phyloP scores from a whole-genome alignment of 2,329 filamentous ascomycete species.

The Coccinonectria pachysandricola region DNA sequence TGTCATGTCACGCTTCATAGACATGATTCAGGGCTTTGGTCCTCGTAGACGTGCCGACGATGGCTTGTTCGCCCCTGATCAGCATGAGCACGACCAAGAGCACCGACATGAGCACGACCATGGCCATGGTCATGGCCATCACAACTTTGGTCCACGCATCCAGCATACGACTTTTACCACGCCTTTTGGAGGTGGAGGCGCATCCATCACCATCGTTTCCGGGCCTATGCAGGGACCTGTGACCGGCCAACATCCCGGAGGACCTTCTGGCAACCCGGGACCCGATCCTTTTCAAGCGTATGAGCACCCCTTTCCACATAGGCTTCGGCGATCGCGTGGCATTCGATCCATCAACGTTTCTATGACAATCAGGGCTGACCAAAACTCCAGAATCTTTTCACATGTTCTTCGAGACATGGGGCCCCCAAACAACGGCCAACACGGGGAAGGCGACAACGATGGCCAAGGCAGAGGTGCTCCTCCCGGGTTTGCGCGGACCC shows the following conservation, averaged over 20 bases:
- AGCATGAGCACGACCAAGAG: constrained; percentile 7
- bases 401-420: constrained; percentile 32
- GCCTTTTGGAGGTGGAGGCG: constrained; percentile 30
- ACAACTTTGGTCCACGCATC: too few relatives aligned
- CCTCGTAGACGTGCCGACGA: too few relatives aligned
- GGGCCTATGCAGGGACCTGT: constrained; percentile 20
- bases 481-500: constrained; percentile 21
- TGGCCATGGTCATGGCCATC: too few relatives aligned
- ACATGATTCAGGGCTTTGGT: constrained; percentile 32
- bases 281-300: constrained; percentile 41
- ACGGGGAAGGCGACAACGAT: constrained; percentile 12
- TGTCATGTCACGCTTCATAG: constrained; percentile 31
- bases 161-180: constrained; percentile 29
- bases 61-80: too few relatives aligned
- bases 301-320: constrained; percentile 14
- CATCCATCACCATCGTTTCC: constrained; percentile 39
- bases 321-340: constrained; percentile 6
- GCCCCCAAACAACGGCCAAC: constrained; percentile 21
- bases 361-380: constrained; percentile 23
- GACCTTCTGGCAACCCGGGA: constrained; percentile 4
- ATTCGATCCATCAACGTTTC: constrained; percentile 11
- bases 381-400: constrained; percentile 33
- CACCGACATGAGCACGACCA: constrained; percentile 9
- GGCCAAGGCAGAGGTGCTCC: constrained; percentile 8
- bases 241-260: constrained; percentile 8